These are phyloP conservation scores for Wickerhamomyces queroliae DNA, from an alignment of 805 yeast species.

Conservation along the genomic window DNA sequence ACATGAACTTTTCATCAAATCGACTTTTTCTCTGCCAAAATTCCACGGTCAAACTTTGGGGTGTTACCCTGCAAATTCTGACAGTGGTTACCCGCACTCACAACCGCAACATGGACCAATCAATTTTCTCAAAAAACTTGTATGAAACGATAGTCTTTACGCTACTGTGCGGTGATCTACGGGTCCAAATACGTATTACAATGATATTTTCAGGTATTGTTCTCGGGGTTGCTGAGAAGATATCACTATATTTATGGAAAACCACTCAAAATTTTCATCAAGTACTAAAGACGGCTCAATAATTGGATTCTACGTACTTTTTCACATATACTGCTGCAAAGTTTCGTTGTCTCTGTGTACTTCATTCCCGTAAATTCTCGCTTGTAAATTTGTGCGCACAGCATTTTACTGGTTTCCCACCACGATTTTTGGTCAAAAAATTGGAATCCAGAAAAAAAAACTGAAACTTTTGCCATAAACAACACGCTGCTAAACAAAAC, in stretches of 20 bases:
- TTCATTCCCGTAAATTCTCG: too few species aligned
- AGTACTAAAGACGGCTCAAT: too few species aligned
- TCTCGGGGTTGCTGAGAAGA: conserved; percentile 25
- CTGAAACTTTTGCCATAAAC: too few species aligned
- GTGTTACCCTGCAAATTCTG: neutral
- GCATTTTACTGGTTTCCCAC: too few species aligned
- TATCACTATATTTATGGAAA: conserved; percentile 33
- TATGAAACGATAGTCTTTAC: neutral
- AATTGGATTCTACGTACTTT: too few species aligned
- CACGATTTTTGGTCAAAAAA: too few species aligned
- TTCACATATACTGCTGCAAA: too few species aligned
- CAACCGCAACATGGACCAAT: neutral
- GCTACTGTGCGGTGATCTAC: neutral
- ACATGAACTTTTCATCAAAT: neutral
- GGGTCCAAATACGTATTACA: neutral
- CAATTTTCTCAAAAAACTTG: neutral
- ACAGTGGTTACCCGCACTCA: neutral
- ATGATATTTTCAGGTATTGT: neutral
- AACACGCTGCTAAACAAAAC: too few species aligned
- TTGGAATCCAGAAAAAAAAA: too few species aligned
- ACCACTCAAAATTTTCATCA: too few species aligned
- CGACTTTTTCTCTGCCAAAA: neutral
- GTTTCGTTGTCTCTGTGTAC: too few species aligned
- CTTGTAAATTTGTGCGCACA: too few species aligned
- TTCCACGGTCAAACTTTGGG: neutral